Evolutionary conservation across 2,329 filamentous ascomycete genomes (phyloP), one percentile per base, ranked within the genome.

Genomic region (Colletotrichum sp.): DNA sequence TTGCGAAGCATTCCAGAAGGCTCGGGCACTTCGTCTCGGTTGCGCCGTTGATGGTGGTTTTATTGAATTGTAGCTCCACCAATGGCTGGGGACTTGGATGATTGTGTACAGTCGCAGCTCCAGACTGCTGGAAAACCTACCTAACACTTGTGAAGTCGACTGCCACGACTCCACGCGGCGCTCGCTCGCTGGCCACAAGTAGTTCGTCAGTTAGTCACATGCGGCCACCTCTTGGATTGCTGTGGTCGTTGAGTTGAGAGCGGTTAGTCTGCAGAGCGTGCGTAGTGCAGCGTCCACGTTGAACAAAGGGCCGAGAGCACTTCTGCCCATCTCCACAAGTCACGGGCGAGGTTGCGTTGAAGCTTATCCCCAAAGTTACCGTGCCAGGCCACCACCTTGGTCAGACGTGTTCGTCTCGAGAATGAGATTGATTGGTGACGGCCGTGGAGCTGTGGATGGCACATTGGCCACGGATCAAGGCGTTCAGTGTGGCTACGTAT

Each of bases 371-470:
- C 21, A 32, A 39, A 18, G 57, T 30, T 55, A 60, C 44, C 36
- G n/a, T 39, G 32, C 26, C 28, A 32, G 59, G 16, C 26, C 59
- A 32, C 59, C 30, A 32, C 59, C 59, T 34, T 55, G 69, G 60
- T 67, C 52, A 63, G 69, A 75, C 44, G 39, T 39, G 69, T 72
- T 75, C 55, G 63, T 68, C 72, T 75, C 55, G 44, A 63, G 32
- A 57, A 21, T 52, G 44, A 52, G 12, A 21, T 52, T 60, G 63
- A 52, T 66, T 39, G 30, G n/a, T n/a, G 63, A 49, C 18, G 63
- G 63, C n/a, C 34, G 34, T 44, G 62, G 62, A 64, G 62, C 34
- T 28, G 62, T 52, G 44, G 10, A 52, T 52, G 44, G n/a, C 39
- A 10, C 39, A 44, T n/a, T n/a, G 39, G 39, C 44, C 1, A 52